Evolutionary conservation across 495 filamentous ascomycete species (phyloP).

Genomic region (Daldinia childiae): DNA sequence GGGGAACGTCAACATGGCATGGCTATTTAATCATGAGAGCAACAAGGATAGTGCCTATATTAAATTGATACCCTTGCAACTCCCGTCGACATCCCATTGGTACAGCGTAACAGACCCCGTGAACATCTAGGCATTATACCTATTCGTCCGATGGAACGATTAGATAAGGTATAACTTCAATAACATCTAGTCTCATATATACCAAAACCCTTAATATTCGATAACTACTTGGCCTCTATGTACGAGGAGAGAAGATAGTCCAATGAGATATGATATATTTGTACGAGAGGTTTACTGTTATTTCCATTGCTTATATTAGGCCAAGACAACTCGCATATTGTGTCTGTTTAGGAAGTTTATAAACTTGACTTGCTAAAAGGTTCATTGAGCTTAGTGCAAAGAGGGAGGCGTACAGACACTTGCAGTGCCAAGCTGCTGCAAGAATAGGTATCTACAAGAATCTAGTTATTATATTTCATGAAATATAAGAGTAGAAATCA

Average conservation of each 20-base stretch:
- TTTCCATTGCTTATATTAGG: background rate
- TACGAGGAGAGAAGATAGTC: background rate
- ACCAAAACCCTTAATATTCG: background rate
- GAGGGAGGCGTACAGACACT: background rate
- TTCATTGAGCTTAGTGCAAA: background rate
- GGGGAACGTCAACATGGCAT: background rate
- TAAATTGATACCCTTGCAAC: background rate
- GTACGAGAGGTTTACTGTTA: background rate
- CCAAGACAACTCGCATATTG: background rate
- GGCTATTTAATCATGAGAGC: background rate
- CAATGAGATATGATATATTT: background rate
- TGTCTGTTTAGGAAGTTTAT: background rate
- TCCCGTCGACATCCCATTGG: background rate
- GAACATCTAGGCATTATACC: background rate
- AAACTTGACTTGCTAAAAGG: background rate
- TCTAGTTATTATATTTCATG: background rate
- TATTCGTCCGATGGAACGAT: background rate
- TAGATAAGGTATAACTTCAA: slow-evolving; percentile 1
- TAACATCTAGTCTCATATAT: background rate
- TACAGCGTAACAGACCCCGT: background rate
- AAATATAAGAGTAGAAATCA: background rate
- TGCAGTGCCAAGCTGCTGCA: background rate
- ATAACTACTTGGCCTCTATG: background rate
- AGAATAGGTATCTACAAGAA: background rate
- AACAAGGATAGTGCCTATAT: background rate